A percentile compares a stretch with the other conserved stretches of the same genome.
phyloP scores from a whole-genome alignment of 352 stramenopile genomes.

The Phytophthora uliginosa region DNA sequence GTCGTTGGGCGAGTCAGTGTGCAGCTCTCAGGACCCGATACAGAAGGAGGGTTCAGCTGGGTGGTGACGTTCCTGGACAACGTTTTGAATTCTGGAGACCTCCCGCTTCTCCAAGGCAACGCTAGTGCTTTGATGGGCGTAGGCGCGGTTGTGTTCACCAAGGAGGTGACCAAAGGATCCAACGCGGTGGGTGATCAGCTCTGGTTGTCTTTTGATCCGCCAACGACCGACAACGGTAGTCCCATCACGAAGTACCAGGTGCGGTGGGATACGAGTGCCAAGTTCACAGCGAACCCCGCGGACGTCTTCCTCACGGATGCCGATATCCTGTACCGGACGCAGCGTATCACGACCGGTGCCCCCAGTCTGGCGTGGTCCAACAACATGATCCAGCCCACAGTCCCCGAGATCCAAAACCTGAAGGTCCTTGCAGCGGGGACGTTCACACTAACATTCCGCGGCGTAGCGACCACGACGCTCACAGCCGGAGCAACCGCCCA shows the following conservation, averaged over 20 bases:
- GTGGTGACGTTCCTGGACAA: slow-evolving; percentile 85
- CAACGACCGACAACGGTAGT: slow-evolving; percentile 63
- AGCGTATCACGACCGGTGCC: slow-evolving; percentile 62
- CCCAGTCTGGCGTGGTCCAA: slow-evolving; percentile 67
- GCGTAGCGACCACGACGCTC: slow-evolving; percentile 37
- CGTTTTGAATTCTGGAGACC: slow-evolving; percentile 66
- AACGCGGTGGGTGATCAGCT: slow-evolving; percentile 78
- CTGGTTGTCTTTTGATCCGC: slow-evolving; percentile 81
- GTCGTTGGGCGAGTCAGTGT: slow-evolving; percentile 60
- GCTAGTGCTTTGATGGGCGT: slow-evolving; percentile 44
- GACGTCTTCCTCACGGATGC: slow-evolving; percentile 61
- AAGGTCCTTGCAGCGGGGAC: slow-evolving; percentile 40
- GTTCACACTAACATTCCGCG: slow-evolving; percentile 72
- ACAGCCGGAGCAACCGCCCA: not conserved
- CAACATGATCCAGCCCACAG: slow-evolving; percentile 26
- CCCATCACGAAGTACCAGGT: slow-evolving; percentile 73
- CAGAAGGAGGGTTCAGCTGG: slow-evolving; percentile 73
- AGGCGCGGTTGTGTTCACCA: slow-evolving; percentile 52
- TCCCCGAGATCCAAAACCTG: slow-evolving; percentile 57
- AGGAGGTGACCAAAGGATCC: slow-evolving; percentile 70
- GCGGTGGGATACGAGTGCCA: slow-evolving; percentile 68
- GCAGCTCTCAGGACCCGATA: slow-evolving; percentile 58
- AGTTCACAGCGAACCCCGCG: slow-evolving; percentile 56
- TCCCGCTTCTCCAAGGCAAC: slow-evolving; percentile 60
- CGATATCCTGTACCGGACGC: slow-evolving; percentile 59